Conservation (phyloP, 2,329 filamentous ascomycete species). For the Dactylonectria macrodidyma region DNA sequence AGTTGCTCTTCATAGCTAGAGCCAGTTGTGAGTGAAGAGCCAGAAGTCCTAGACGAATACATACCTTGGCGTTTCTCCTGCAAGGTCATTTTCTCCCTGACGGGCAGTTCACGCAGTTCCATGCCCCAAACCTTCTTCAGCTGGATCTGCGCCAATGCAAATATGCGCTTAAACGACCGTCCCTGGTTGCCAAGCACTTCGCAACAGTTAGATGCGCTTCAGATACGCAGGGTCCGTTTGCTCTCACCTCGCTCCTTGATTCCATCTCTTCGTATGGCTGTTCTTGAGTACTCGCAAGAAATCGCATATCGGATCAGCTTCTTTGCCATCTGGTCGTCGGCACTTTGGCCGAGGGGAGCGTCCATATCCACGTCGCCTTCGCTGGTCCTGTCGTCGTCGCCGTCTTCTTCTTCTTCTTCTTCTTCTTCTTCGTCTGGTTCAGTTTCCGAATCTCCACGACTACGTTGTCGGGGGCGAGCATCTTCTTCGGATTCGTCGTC, state of each 20-base stretch:
- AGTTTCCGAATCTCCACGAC: constrained; percentile 49
- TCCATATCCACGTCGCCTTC: constrained; percentile 54
- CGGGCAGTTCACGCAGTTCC: constrained; percentile 88
- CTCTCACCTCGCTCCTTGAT: constrained; percentile 73
- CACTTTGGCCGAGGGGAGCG: constrained; percentile 53
- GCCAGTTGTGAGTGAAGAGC: constrained; percentile 31
- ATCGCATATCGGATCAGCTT: constrained; percentile 79
- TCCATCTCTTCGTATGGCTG: constrained; percentile 72
- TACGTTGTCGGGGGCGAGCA: constrained; percentile 50
- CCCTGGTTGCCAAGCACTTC: constrained; percentile 80
- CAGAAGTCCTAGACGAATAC: constrained; percentile 24
- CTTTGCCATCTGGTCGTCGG: constrained; percentile 70
- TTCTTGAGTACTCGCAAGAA: constrained; percentile 75
- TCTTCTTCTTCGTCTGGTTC: constrained; percentile 50
- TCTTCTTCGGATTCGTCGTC: constrained; percentile 54
- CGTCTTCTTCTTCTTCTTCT: constrained; percentile 56
- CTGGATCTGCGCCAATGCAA: constrained; percentile 81
- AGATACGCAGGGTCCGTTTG: fast-evolving
- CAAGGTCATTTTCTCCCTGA: constrained; percentile 84
- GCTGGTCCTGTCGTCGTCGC: constrained; percentile 54
- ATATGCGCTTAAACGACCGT: constrained; percentile 82
- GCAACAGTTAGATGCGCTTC: constrained; percentile 24
- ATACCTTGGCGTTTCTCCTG: constrained; percentile 82
- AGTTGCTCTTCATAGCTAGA: constrained; percentile 61
- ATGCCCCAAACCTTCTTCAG: constrained; percentile 87